phyloP scores from a whole-genome alignment of 805 yeast genomes.

The Metschnikowia arizonensis region DNA sequence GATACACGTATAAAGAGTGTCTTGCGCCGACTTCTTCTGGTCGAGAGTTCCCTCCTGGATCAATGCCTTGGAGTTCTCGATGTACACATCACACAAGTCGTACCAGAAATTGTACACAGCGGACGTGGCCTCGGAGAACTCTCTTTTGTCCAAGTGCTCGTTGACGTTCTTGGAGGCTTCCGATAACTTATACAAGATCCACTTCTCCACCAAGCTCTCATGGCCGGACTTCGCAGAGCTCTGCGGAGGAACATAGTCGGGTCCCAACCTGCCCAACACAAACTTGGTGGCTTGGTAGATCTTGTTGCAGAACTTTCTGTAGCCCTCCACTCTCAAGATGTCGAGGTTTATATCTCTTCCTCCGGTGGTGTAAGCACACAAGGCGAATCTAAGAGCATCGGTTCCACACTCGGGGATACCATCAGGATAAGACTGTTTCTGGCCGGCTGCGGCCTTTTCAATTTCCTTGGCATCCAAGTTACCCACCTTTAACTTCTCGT shows the following conservation, averaged over 20 bases:
- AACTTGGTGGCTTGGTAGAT: constrained; percentile 98
- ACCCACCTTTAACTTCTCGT: constrained; percentile 71
- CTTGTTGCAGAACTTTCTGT: constrained; percentile 99
- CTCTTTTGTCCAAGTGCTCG: constrained; percentile 72
- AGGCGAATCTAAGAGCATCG: constrained; percentile 95
- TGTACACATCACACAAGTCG: constrained; percentile 94
- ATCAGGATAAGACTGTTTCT: constrained; percentile 82
- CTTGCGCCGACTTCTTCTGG: constrained; percentile 86
- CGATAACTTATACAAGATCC: constrained; percentile 89
- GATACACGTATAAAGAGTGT: constrained; percentile 87
- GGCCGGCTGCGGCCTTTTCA: constrained; percentile 83
- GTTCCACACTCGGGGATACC: constrained; percentile 99
- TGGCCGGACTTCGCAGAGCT: constrained; percentile 61
- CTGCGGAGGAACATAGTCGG: constrained; percentile 79
- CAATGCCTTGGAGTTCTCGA: constrained; percentile 92
- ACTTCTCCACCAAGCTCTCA: constrained; percentile 89
- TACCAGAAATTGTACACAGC: constrained; percentile 93
- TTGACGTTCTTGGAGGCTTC: constrained; percentile 62
- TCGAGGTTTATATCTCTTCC: constrained; percentile 97
- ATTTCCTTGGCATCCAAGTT: constrained; percentile 88
- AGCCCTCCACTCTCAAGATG: constrained; percentile 94
- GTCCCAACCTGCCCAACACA: constrained; percentile 88
- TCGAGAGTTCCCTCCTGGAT: constrained; percentile 85
- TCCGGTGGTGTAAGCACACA: constrained; percentile 98
- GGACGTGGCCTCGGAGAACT: constrained; percentile 82